These are phyloP conservation scores for Paspalum vaginatum DNA, from an alignment of 176 grass and related monocot genomes.

Conservation along the genomic window DNA sequence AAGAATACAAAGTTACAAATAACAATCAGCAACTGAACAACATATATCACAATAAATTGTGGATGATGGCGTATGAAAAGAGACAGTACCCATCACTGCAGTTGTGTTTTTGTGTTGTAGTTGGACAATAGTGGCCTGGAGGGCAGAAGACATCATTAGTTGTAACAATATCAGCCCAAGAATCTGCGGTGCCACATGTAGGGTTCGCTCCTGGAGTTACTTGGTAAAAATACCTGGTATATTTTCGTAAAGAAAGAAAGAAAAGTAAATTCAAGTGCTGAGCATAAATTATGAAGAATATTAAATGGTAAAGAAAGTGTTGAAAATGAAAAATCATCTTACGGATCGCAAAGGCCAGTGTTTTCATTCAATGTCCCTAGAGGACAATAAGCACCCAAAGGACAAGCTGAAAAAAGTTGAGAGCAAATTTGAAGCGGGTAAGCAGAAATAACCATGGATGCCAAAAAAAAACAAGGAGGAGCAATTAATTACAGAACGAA, in stretches of 20 bases:
- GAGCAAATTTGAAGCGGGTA: constrained; percentile 18
- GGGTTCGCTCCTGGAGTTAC: constrained; percentile 47
- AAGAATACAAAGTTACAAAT: constrained; percentile 34
- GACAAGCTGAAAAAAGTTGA: constrained; percentile 63
- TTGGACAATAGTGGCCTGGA: constrained; percentile 71
- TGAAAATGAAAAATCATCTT: constrained; percentile 40
- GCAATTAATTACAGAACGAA: not conserved
- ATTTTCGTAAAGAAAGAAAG: not conserved
- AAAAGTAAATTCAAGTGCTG: constrained; percentile 13
- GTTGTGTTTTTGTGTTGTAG: constrained; percentile 60
- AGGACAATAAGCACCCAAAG: constrained; percentile 84
- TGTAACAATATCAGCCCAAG: constrained; percentile 66
- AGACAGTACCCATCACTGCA: constrained; percentile 59
- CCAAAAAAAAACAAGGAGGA: not conserved
- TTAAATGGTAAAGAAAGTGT: not conserved
- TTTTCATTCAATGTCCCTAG: constrained; percentile 54
- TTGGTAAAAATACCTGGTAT: constrained; percentile 71
- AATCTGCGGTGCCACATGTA: constrained; percentile 64
- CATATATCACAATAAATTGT: constrained; percentile 4
- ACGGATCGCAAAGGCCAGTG: constrained; percentile 75
- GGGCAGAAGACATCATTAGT: constrained; percentile 72
- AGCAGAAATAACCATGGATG: not conserved
- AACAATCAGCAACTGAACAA: constrained; percentile 10
- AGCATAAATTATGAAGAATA: constrained; percentile 20
- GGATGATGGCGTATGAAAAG: constrained; percentile 3